phyloP scores from a whole-genome alignment of 2,329 filamentous ascomycete species.

The Phaeosphaeriaceae sp. region DNA sequence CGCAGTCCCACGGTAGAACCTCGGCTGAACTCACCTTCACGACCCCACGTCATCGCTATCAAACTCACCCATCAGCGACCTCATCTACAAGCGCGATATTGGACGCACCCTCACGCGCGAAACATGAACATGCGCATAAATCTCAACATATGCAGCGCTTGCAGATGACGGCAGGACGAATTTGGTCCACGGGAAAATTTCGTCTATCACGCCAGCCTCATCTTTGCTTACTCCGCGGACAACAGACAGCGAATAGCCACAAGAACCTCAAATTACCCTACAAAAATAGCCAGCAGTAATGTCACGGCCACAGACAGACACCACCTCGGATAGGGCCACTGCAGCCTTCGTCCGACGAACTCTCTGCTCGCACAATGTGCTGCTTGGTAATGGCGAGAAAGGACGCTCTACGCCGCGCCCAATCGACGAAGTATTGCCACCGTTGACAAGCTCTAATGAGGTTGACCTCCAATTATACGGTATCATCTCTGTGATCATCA shows the following conservation, averaged over 20 bases:
- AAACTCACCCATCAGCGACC: constrained; percentile 13
- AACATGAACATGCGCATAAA: neutral
- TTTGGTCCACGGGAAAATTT: constrained; percentile 28
- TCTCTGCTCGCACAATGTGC: constrained; percentile 73
- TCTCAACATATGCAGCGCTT: constrained; percentile 22
- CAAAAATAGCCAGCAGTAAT: constrained; percentile 25
- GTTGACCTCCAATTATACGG: constrained; percentile 94
- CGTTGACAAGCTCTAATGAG: constrained; percentile 91
- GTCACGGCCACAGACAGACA: constrained; percentile 40
- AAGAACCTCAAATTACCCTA: constrained; percentile 19
- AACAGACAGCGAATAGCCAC: constrained; percentile 18
- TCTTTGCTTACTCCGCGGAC: constrained; percentile 14
- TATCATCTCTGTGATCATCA: constrained; percentile 85
- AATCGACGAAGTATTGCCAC: constrained; percentile 84
- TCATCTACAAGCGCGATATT: constrained; percentile 8
- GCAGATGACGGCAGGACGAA: constrained; percentile 39
- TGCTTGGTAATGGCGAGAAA: constrained; percentile 59
- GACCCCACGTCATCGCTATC: constrained; percentile 24
- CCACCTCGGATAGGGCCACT: constrained; percentile 79
- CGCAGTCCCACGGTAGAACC: constrained; percentile 20
- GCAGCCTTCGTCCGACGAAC: constrained; percentile 80
- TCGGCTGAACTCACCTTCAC: constrained; percentile 22
- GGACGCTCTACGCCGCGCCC: constrained; percentile 66
- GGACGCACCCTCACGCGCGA: constrained; percentile 20
- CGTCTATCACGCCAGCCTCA: constrained; percentile 27